Conservation (phyloP, 1,284 basidiomycete genomes). For the Cryptococcus sp. region DNA sequence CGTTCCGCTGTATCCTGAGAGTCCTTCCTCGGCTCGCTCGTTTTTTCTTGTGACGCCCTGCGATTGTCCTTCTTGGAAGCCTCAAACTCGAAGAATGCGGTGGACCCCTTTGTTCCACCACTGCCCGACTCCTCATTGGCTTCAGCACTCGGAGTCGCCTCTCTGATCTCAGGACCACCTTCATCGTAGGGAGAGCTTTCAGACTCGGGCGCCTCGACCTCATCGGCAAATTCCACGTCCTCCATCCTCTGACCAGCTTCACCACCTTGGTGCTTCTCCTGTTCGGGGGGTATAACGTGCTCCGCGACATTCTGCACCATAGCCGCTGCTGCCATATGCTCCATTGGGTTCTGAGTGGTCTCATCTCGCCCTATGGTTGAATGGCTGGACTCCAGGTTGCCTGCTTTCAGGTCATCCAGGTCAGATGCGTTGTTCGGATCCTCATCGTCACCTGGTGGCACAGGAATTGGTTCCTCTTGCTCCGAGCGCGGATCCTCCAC, state of each 20-base stretch:
- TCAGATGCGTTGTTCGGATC: conserved; percentile 32
- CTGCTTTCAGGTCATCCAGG: conserved; percentile 31
- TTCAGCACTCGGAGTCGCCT: neutral
- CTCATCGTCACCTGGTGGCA: conserved; percentile 4
- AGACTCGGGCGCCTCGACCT: conserved; percentile 11
- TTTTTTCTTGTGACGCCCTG: neutral
- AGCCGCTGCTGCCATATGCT: conserved; percentile 22
- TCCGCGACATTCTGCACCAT: conserved; percentile 27
- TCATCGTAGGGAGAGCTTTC: conserved; percentile 8
- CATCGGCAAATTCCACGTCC: conserved; percentile 29
- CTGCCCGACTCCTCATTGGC: conserved; percentile 1
- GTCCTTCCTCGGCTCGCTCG: too few relatives aligned
- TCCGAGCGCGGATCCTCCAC: neutral
- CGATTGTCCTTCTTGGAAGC: neutral
- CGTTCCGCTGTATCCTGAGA: too few relatives aligned
- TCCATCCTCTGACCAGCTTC: conserved; percentile 30
- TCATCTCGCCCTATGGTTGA: neutral
- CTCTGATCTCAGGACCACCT: conserved; percentile 4
- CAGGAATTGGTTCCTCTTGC: conserved; percentile 4
- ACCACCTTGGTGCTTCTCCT: conserved; percentile 33
- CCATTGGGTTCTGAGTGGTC: conserved; percentile 10
- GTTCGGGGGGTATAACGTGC: conserved; percentile 14
- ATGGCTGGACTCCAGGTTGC: conserved; percentile 10
- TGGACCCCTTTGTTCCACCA: neutral
- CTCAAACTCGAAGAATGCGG: neutral